These are phyloP conservation scores for Pleurozium schreberi DNA, from an alignment of 225 moss, liverwort and hornwort species.

Conservation along the genomic window DNA sequence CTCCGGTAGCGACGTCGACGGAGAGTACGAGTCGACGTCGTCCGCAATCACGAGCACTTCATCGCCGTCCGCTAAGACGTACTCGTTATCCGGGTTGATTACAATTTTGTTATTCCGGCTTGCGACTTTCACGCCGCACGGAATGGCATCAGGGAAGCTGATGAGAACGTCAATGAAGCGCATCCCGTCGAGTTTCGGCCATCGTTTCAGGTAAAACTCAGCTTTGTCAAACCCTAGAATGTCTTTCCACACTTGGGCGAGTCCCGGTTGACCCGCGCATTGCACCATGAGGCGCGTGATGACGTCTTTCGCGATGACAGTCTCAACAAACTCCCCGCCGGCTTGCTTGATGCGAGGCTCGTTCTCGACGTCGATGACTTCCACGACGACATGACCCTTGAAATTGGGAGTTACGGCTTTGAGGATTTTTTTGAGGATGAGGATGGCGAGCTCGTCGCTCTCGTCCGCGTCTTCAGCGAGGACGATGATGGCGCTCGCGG, in stretches of 20 bases:
- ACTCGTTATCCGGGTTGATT: constrained; percentile 61
- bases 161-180: constrained; percentile 52
- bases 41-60: constrained; percentile 77
- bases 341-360: constrained; percentile 62
- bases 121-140: constrained; percentile 74
- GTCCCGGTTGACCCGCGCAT: constrained; percentile 74
- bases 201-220: constrained; percentile 79
- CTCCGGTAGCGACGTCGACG: constrained; percentile 20
- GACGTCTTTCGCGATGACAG: constrained; percentile 75
- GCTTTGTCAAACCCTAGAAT: constrained; percentile 78
- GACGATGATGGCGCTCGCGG: constrained; percentile 61
- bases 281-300: constrained; percentile 79
- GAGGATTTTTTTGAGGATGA: constrained; percentile 35
- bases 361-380: constrained; percentile 66
- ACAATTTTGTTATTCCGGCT: constrained; percentile 47
- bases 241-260: constrained; percentile 80
- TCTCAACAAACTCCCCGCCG: constrained; percentile 67
- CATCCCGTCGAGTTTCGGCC: constrained; percentile 63
- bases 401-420: constrained; percentile 35
- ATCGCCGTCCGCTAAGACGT: constrained; percentile 56
- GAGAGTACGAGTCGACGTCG: constrained; percentile 67
- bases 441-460: constrained; percentile 58
- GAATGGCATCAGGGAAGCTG: constrained; percentile 68
- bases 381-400: constrained; percentile 64
- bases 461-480: constrained; percentile 71